Base-by-base conservation (phyloP, 352 stramenopile genomes). In the Phytophthora ohioensis region DNA sequence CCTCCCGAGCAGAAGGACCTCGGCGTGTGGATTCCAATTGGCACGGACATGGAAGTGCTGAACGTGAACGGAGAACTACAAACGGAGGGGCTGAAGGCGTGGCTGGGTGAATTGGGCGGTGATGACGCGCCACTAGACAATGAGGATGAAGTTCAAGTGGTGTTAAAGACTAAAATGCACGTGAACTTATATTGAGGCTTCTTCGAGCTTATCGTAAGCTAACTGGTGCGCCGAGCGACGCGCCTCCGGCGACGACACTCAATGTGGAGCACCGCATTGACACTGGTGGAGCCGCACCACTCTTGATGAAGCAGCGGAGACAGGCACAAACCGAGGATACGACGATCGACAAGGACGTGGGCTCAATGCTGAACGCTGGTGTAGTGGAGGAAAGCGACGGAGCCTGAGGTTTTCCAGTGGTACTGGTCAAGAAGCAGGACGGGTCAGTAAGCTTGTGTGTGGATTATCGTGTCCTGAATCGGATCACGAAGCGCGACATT, bases 1-100 rank as follows among this genome's bases (percentile, higher is more conserved):
- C 21, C 21, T 2, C 69, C 69, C 5, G 21, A 6, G 5, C 53
- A 67, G 35, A 17, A 54, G 17, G 52, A 64, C 4, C 36, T 76
- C 0, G 69, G 69, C 3, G 46, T 32, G 13, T 76, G 69, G 56
- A 42, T 76, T 4, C 69, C 61, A 4, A 4, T 71, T 4, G 35
- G 48, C 0, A 13, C 39, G 1, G 69, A 66, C 17, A 36, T 75
- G 36, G 13, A 71, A 27, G 32, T 71, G 10, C 45, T 75, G 13
- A n/a, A 64, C 7, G 12, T 57, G 12, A 41, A 57, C 6, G 56
- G 62, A 0, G 69, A 48, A 12, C 36, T 76, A 49, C 43, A 49
- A 49, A 2, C 12, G n/a, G 43, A 32, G 7, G 32, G 43, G 43
- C 8, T 49, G 43, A 31, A 8, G 21, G 21, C 21, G 21, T 21